phyloP scores from a whole-genome alignment of 1,284 basidiomycete species.

The Pyrrhoderma noxium region DNA sequence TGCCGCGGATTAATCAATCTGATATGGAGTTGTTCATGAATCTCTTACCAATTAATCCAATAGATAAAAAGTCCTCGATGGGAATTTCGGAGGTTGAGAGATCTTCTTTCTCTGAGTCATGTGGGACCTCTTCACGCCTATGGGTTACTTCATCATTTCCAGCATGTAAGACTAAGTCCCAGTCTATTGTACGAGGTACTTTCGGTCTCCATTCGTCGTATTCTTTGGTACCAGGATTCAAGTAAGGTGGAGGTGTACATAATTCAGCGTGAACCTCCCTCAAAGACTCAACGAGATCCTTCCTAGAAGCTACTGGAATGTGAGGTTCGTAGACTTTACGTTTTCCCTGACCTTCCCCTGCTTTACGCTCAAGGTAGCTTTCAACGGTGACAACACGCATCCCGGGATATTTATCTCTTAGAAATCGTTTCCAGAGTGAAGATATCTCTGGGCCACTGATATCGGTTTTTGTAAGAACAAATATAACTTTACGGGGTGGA shows the following conservation, averaged over 20 bases:
- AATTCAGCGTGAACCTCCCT: conserved; percentile 62
- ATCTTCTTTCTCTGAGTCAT: conserved; percentile 26
- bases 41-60: conserved; percentile 73
- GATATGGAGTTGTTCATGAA: not conserved
- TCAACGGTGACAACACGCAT: conserved; percentile 65
- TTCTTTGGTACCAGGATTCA: conserved; percentile 45
- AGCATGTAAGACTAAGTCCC: conserved; percentile 53
- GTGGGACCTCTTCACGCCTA: conserved; percentile 22
- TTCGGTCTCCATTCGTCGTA: conserved; percentile 60
- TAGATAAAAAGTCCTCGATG: conserved; percentile 54
- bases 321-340: conserved; percentile 49
- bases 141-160: conserved; percentile 33
- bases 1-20: conserved; percentile 24
- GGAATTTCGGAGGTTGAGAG: conserved; percentile 28
- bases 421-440: conserved; percentile 62
- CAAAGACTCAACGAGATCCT: conserved; percentile 61
- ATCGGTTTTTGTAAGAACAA: conserved; percentile 83
- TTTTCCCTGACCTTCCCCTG: conserved; percentile 40
- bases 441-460: conserved; percentile 55
- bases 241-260: conserved; percentile 57
- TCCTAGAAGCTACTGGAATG: conserved; percentile 53
- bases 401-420: conserved; percentile 47
- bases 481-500: conserved; percentile 51
- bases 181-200: conserved; percentile 61
- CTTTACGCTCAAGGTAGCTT: conserved; percentile 54